Evolutionary conservation across 768 basidiomycete species (phyloP).

Genomic region (Kockovaella imperatae): DNA sequence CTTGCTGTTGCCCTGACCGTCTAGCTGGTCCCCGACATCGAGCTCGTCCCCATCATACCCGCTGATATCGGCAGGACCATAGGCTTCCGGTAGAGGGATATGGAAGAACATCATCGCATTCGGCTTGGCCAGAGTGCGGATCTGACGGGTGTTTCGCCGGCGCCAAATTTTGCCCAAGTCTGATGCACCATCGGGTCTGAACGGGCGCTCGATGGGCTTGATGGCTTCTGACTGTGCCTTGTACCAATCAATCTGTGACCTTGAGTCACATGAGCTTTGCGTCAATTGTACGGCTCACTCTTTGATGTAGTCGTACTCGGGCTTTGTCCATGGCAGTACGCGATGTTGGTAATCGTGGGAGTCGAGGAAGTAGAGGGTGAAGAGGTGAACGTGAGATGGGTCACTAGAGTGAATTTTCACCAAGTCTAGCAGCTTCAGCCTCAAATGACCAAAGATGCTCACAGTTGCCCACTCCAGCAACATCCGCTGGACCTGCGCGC

Average conservation of each 20-base stretch:
- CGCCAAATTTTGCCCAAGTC: constrained; percentile 63
- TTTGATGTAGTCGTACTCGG: constrained; percentile 80
- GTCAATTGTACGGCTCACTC: constrained; percentile 47
- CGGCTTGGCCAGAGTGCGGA: constrained; percentile 69
- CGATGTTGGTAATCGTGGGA: constrained; percentile 55
- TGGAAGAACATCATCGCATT: constrained; percentile 98
- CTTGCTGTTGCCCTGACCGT: constrained; percentile 48
- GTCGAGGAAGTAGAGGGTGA: constrained; percentile 86
- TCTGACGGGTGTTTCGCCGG: constrained; percentile 47
- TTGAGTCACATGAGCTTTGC: constrained; percentile 24
- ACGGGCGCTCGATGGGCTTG: constrained; percentile 69
- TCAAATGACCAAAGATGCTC: constrained; percentile 3
- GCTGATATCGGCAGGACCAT: constrained; percentile 60
- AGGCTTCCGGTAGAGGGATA: constrained; percentile 81
- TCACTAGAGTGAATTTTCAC: constrained; percentile 77
- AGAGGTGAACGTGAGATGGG: constrained; percentile 77
- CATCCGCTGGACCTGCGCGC: constrained; percentile 66
- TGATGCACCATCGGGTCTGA: constrained; percentile 63
- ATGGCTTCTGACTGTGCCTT: constrained; percentile 67
- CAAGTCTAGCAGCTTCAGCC: constrained; percentile 48
- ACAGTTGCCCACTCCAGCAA: constrained; percentile 85
- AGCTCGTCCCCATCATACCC: constrained; percentile 54
- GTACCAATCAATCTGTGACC: constrained; percentile 85
- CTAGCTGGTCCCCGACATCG: constrained; percentile 59
- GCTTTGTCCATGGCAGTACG: constrained; percentile 55